phyloP scores from a whole-genome alignment of 1,139 yeast species.

The Candida tropicalis region DNA sequence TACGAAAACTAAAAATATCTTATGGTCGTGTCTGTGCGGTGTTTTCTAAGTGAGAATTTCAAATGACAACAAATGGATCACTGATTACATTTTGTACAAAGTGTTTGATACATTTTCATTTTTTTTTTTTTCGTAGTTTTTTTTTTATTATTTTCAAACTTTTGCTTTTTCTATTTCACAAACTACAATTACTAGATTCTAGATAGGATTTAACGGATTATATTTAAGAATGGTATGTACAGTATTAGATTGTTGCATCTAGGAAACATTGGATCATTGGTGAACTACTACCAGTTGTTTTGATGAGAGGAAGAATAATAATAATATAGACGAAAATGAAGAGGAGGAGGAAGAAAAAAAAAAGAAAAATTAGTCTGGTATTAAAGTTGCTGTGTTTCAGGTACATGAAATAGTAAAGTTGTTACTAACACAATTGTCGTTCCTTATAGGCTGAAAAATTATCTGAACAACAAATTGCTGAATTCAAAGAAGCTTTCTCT shows the following conservation, averaged over 20 bases:
- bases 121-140: neutral
- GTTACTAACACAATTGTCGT: neutral
- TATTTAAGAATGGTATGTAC: constrained; percentile 8
- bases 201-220: constrained; percentile 1
- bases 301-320: too few species aligned
- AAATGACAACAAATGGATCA: constrained; percentile 8
- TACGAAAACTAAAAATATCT: neutral
- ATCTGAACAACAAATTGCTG: constrained; percentile 94
- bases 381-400: neutral
- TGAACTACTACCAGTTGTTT: too few species aligned
- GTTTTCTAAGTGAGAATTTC: neutral
- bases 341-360: too few species aligned
- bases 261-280: neutral
- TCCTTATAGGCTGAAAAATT: constrained; percentile 70
- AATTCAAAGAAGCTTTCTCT: constrained; percentile 96
- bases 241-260: too few species aligned
- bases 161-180: neutral
- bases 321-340: too few species aligned
- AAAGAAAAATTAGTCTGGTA: too few species aligned
- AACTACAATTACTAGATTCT: neutral
- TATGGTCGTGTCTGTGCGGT: constrained; percentile 1
- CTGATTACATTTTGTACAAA: neutral
- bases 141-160: neutral
- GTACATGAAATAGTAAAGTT: neutral
- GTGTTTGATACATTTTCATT: too few species aligned